These are phyloP conservation scores for Guadua angustifolia DNA, from an alignment of 176 grass and related monocot species.

Conservation along the genomic window DNA sequence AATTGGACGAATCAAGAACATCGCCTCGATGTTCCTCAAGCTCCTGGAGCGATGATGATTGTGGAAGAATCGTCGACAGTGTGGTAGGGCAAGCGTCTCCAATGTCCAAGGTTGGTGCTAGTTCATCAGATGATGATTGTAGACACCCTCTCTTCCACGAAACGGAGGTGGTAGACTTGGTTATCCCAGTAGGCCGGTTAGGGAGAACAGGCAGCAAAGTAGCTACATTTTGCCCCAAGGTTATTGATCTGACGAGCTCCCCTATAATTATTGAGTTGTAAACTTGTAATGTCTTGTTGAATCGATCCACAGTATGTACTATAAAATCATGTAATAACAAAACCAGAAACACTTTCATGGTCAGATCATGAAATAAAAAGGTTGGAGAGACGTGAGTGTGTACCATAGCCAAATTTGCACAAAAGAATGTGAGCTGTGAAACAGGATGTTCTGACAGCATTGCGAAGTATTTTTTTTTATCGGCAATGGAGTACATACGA, in stretches of 20 bases:
- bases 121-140: too few species aligned
- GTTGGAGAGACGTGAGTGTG: too few species aligned
- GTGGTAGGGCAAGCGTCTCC: too few species aligned
- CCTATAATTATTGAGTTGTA: conserved; percentile 72
- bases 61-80: too few species aligned
- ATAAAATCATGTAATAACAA: background rate
- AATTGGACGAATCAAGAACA: too few species aligned
- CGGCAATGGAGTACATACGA: too few species aligned
- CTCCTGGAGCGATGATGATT: too few species aligned
- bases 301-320: background rate
- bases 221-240: conserved; percentile 25
- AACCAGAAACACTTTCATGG: background rate
- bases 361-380: conserved; percentile 8
- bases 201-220: conserved; percentile 28
- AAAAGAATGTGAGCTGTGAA: background rate
- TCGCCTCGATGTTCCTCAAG: too few species aligned
- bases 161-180: too few species aligned
- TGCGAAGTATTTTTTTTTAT: background rate
- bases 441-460: background rate
- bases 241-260: conserved; percentile 80
- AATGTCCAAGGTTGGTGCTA: too few species aligned
- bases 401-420: background rate
- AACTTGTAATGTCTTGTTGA: conserved; percentile 47
- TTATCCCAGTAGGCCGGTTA: conserved; percentile 29
- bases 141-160: too few species aligned